phyloP scores from a whole-genome alignment of 2,329 filamentous ascomycete species.

The Seiridium cupressi region DNA sequence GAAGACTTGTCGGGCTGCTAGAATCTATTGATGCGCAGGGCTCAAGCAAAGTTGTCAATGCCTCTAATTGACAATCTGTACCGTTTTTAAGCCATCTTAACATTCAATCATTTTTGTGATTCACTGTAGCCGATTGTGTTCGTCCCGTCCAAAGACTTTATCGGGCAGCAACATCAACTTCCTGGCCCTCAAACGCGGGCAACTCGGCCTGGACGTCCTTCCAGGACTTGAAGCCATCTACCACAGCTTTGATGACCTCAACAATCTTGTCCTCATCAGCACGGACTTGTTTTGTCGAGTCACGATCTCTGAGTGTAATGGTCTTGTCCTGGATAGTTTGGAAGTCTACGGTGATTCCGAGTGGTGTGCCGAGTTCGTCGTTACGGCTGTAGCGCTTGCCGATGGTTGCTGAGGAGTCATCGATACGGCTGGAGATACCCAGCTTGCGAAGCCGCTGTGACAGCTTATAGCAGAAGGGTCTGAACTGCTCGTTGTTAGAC shows the following conservation, averaged over 20 bases:
- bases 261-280: conserved; percentile 78
- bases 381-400: conserved; percentile 94
- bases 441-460: conserved; percentile 73
- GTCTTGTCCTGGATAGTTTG: conserved; percentile 86
- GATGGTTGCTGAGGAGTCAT: conserved; percentile 88
- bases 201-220: conserved; percentile 72
- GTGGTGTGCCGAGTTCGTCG: conserved; percentile 91
- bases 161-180: conserved; percentile 44
- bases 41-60: too few species aligned
- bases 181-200: conserved; percentile 81
- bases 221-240: conserved; percentile 55
- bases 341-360: conserved; percentile 94
- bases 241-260: conserved; percentile 58
- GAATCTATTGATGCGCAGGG: too few species aligned
- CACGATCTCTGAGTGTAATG: conserved; percentile 85
- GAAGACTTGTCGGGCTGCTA: too few species aligned
- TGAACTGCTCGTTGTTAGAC: conserved; percentile 77
- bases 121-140: too few species aligned
- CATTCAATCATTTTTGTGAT: too few species aligned
- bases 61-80: too few species aligned
- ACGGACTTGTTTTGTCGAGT: conserved; percentile 87
- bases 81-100: too few species aligned
- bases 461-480: conserved; percentile 70
- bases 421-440: conserved; percentile 80
- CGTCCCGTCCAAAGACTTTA: neutral